phyloP scores from a whole-genome alignment of 164 flowering plant genomes.

The Aristolochia fimbriata region DNA sequence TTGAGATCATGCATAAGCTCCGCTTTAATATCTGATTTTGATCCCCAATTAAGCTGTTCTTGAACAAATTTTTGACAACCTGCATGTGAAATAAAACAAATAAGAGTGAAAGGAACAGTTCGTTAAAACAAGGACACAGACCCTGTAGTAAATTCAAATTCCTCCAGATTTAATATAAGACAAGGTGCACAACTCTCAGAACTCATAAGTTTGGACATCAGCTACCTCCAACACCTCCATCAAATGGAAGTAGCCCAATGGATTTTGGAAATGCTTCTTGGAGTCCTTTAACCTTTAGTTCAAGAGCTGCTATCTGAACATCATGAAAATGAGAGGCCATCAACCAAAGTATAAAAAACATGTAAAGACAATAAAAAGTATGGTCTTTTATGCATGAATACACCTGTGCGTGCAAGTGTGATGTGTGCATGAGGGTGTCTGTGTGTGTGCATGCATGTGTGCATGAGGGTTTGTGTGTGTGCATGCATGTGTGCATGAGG shows the following conservation, averaged over 20 bases:
- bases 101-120: not conserved
- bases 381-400: no score
- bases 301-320: slow-evolving; percentile 64
- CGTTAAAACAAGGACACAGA: no score
- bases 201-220: no score
- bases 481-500: no score
- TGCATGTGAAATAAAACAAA: slow-evolving; percentile 16
- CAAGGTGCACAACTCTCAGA: not conserved
- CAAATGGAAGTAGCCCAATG: slow-evolving; percentile 87
- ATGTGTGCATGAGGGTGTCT: no score
- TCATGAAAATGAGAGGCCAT: no score
- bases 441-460: no score
- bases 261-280: slow-evolving; percentile 94
- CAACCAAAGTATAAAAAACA: no score
- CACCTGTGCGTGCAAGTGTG: no score
- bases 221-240: slow-evolving; percentile 92
- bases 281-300: slow-evolving; percentile 73
- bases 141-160: no score
- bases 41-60: slow-evolving; percentile 82
- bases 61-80: slow-evolving; percentile 77
- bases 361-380: no score
- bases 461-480: no score
- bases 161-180: not conserved
- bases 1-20: slow-evolving; percentile 82
- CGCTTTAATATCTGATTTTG: slow-evolving; percentile 69